Base-by-base conservation (phyloP, 1,284 basidiomycete species). In the Cryptococcus maquisensis region DNA sequence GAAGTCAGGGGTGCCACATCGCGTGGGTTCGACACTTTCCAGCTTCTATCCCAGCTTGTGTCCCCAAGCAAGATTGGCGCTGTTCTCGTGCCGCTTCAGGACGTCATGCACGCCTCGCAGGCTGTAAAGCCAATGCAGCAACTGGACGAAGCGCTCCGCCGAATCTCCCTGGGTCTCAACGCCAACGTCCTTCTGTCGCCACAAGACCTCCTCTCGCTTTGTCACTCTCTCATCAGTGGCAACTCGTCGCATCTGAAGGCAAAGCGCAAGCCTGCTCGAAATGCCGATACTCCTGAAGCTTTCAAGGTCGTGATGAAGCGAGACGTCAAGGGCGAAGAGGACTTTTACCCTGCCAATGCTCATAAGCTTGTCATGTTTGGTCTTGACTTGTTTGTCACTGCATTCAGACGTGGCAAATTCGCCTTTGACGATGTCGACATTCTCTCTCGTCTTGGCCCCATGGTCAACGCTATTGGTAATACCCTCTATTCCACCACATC, bases 291-390 rank as follows among this genome's bases (percentile, higher is more conserved):
- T 74, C 55, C 72, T 52, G 79, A 82, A 37, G 82, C 87, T 61
- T 84, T 82, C 38, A 83, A 86, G 44, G 87, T 95, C 1, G 87
- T 93, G 70, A 80, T 83, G 66, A 91, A 90, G 70, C 83, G 90
- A 15, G 81, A 86, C 47, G 72, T 79, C 21, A 77, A 78, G 7
- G 71, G 74, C 13, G 81, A 85, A 10, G 78, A 77, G 1, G 84
- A 92, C 66, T 83, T 90, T 65, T 96, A 87, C 71, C 80, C 84
- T 1, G 84, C 85, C 63, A 97, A 96, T 71, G 94, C 62, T 3
- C 66, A 71, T 70, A 93, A 90, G 52, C 98, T 98, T 65, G 85
- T 98, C 46, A 83, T 84, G 2, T 92, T 98, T 62, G 96, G 96
- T 47, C 81, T 98, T 20, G 94, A 98, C 57, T 79, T 98, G 12